These are phyloP conservation scores for Gilbertella persicaria DNA, from an alignment of 371 early-diverging fungal species.

Conservation along the genomic window DNA sequence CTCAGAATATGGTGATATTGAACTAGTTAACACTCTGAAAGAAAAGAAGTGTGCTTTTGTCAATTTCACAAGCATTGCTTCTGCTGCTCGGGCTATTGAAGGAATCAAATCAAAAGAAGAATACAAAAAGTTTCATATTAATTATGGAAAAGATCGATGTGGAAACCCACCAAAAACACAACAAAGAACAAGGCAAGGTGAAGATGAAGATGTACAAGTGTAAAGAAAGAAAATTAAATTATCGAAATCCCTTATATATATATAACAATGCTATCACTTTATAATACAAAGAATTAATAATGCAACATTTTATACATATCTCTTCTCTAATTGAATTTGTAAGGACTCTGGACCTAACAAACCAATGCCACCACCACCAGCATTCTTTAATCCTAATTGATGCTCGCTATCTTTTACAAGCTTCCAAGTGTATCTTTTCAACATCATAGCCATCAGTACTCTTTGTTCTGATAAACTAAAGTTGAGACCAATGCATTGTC, in stretches of 20 bases:
- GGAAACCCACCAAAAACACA: no score
- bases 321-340: constrained; percentile 20
- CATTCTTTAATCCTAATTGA: constrained; percentile 26
- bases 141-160: constrained; percentile 87
- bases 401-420: constrained; percentile 29
- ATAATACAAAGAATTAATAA: no score
- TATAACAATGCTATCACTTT: no score
- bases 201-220: no score
- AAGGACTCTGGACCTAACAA: constrained; percentile 30
- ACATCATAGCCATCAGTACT: constrained; percentile 42
- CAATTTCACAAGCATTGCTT: constrained; percentile 71
- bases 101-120: constrained; percentile 56
- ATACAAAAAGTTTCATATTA: constrained; percentile 59
- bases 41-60: constrained; percentile 86
- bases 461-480: constrained; percentile 51
- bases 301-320: no score
- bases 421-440: constrained; percentile 25
- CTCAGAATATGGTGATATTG: constrained; percentile 77
- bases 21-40: constrained; percentile 71
- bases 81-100: constrained; percentile 74
- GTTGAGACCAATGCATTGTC: constrained; percentile 43
- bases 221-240: no score
- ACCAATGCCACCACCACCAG: constrained; percentile 24
- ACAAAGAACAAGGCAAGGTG: no score
- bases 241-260: no score